Conservation (phyloP, 345 rosid genomes). For the Salix dunnii region DNA sequence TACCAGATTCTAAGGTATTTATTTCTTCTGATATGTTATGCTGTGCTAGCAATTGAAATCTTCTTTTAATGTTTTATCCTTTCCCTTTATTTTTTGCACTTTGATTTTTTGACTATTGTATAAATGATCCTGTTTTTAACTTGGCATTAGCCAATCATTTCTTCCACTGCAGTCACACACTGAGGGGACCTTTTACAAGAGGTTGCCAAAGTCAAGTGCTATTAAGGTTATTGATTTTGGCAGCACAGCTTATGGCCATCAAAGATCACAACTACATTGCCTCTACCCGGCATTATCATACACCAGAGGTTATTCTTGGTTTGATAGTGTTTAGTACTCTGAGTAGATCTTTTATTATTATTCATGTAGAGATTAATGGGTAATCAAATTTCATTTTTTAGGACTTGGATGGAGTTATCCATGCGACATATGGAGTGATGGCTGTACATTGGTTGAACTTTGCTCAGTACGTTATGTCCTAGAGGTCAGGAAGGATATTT, state of each 20-base stretch:
- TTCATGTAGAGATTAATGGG: conserved; percentile 2
- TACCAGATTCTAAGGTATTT: conserved; percentile 60
- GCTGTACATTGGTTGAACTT: conserved; percentile 66
- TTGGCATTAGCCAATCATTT: not conserved
- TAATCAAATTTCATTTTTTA: conserved; percentile 27
- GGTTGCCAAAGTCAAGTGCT: conserved; percentile 67
- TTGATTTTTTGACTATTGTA: not conserved
- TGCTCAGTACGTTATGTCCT: conserved; percentile 46
- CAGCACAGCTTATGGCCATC: conserved; percentile 59
- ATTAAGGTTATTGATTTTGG: conserved; percentile 79
- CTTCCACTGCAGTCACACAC: conserved; percentile 28
- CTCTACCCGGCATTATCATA: conserved; percentile 72
- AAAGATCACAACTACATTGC: conserved; percentile 57
- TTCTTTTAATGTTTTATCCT: not conserved
- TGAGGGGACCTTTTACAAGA: conserved; percentile 42
- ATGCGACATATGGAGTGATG: conserved; percentile 72
- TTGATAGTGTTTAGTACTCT: conserved; percentile 5
- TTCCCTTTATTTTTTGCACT: not conserved
- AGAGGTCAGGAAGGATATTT: not conserved
- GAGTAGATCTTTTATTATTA: not conserved
- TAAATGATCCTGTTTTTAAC: conserved; percentile 2
- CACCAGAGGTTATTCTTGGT: conserved; percentile 81
- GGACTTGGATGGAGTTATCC: conserved; percentile 72
- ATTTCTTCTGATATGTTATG: not conserved
- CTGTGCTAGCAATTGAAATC: not conserved